Base-by-base conservation (phyloP, 2,329 filamentous ascomycete genomes). In the Colletotrichum sp. region DNA sequence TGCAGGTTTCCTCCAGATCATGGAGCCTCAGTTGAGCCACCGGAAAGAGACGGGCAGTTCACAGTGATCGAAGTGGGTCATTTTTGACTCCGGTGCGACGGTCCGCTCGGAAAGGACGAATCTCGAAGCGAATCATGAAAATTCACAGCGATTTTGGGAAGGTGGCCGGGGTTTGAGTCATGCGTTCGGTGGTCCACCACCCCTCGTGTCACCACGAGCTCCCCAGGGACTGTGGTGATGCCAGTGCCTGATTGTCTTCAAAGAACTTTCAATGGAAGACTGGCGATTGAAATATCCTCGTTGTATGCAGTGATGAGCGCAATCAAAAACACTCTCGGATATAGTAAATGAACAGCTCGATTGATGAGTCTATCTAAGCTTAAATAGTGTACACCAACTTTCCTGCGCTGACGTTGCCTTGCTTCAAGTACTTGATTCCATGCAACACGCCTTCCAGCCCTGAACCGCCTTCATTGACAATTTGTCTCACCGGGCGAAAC, bases 311-410 rank as follows among this genome's bases (percentile, higher is more conserved):
- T 26, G 24, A 59, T 22, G 5, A 30, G 6, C 22, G 6, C 24
- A 26, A 30, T 59, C 0, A 30, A 22, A 28, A 30, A 16, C 24
- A 16, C 44, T 4, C n/a, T 22, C 6, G 7, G n/a, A 13, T 52
- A 57, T 8, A 15, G 28, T 22, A 22, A 9, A 7, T 15, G 6
- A 16, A 28, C 3, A 34, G 0, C 16, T 59, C 10, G 16, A 12
- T 62, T 18, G 4, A 13, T 30, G 12, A 15, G 18, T 24, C 9
- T 26, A 15, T 1, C 44, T 57, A 36, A 8, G 57, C 30, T 30
- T 44, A 69, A 79, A 86, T 75, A 86, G 84, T 86, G 77, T 87
- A 88, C 2, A 89, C 87, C 66, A 89, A 79, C 82, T 89, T 89
- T 24, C 83, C 82, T 9, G 83, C 87, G 69, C 85, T 87, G 30